These are phyloP conservation scores for Coniosporium apollinis DNA, from an alignment of 495 filamentous ascomycete genomes.

Conservation along the genomic window DNA sequence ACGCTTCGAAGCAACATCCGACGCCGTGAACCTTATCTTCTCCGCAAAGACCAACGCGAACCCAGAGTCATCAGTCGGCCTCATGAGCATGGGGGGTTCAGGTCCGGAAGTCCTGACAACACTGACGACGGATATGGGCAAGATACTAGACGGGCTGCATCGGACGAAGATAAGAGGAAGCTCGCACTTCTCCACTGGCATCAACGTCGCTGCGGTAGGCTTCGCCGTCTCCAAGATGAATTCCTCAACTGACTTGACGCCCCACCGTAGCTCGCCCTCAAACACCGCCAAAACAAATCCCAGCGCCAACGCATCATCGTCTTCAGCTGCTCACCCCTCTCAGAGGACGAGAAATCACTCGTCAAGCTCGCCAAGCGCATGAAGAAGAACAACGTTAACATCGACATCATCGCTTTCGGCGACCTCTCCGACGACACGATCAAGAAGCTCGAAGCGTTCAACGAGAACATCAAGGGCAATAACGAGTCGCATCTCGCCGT, in stretches of 20 bases:
- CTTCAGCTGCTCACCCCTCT: constrained; percentile 84
- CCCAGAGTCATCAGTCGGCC: constrained; percentile 86
- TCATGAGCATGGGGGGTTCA: constrained; percentile 98
- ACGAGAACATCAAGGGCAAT: constrained; percentile 74
- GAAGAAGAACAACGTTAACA: constrained; percentile 87
- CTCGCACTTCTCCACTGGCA: constrained; percentile 73
- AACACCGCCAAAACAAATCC: constrained; percentile 93
- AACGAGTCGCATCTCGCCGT: constrained; percentile 84
- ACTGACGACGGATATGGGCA: constrained; percentile 84
- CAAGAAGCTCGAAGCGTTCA: constrained; percentile 83
- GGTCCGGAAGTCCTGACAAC: constrained; percentile 93
- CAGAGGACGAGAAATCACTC: constrained; percentile 72
- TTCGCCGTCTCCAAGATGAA: neutral
- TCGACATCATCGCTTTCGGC: constrained; percentile 89
- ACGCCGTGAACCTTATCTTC: constrained; percentile 90
- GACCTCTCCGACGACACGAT: constrained; percentile 81
- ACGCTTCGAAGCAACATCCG: constrained; percentile 85
- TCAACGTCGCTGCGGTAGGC: constrained; percentile 86
- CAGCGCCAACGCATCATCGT: constrained; percentile 90
- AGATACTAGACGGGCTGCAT: constrained; percentile 85
- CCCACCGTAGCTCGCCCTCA: constrained; percentile 63
- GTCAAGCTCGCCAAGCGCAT: constrained; percentile 89
- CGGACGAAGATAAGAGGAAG: constrained; percentile 83
- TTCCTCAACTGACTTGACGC: neutral
- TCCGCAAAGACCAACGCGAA: constrained; percentile 85